A percentile compares a stretch with the other conserved stretches of the same genome.
phyloP scores from a whole-genome alignment of 2,329 filamentous ascomycete genomes.

The Parasarocladium wereldwijsianum region DNA sequence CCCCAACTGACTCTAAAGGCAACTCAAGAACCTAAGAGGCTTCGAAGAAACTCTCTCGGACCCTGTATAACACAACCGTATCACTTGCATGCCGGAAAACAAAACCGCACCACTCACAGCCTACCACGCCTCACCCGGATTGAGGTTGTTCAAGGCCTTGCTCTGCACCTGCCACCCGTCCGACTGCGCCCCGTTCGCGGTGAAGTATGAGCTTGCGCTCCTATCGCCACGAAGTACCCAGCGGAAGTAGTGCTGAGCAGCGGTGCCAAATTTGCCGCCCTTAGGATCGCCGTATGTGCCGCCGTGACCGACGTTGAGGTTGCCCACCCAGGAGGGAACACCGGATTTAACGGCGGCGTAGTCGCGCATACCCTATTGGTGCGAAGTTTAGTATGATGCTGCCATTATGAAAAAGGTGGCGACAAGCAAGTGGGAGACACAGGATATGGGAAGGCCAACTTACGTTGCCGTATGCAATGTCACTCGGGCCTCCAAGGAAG shows the following conservation, averaged over 20 bases:
- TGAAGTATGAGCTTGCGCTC: conserved; percentile 2
- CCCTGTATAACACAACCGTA: too few species aligned
- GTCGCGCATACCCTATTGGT: conserved; percentile 9
- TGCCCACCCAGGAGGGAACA: conserved; percentile 10
- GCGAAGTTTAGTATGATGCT: too few species aligned
- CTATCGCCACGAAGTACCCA: conserved; percentile 5
- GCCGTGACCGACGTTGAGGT: conserved; percentile 9
- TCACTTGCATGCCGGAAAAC: too few species aligned
- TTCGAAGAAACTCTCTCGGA: too few species aligned
- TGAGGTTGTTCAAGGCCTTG: conserved; percentile 2
- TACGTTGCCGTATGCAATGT: conserved; percentile 10
- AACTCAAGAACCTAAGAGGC: too few species aligned
- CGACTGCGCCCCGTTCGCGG: conserved; percentile 2
- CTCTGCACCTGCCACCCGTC: conserved; percentile 6
- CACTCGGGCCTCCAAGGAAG: conserved; percentile 8
- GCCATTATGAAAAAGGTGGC: too few species aligned
- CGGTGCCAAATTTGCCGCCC: conserved; percentile 9
- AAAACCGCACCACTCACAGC: too few species aligned
- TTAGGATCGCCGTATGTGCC: conserved; percentile 9
- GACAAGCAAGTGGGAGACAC: neutral
- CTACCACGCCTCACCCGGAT: too few species aligned
- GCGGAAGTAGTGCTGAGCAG: conserved; percentile 5
- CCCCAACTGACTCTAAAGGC: too few species aligned
- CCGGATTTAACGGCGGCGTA: conserved; percentile 7
- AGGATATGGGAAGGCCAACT: conserved; percentile 1